Evolutionary conservation across 345 rosid genomes (phyloP), one percentile per base, ranked within the genome.

Genomic region (Mercurialis annua): DNA sequence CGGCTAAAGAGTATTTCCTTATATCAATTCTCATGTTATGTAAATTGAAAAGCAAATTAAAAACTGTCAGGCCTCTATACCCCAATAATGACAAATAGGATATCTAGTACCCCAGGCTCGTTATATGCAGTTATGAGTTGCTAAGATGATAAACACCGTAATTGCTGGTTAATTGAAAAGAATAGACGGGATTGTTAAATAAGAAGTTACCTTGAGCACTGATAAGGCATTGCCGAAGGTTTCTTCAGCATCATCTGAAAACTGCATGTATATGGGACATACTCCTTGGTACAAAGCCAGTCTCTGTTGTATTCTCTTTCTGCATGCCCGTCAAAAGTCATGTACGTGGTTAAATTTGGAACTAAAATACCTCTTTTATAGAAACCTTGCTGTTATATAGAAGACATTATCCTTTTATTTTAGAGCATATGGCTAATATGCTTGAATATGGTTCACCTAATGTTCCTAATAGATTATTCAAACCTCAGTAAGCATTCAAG

Each of bases 251-350:
- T 94, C 98, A 72, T 86, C 92, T n/a, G 87, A 75, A 78, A 94
- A 94, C 74, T 89, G 85, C 92, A 91, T 83, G 85, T 80, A 85
- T 63, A 94, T 82, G 59, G 99, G 92, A 57, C 97, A 94, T 52
- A 89, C 96, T 69, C 99, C 99, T 82, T 91, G 97, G 77, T 94
- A 94, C 63, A 89, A 77, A 58, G 99, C 96, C 73, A 94, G 69
- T 68, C 98, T 83, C 78, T 91, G 98, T 31, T 86, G 90, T 77
- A 89, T 84, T 80, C 77, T 85, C 82, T 89, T 87, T 80, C 98
- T 94, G 79, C 78, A 84, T 10, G 58, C 42, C 62, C 66, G 74
- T 62, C 46, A 42, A 81, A 40, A 54, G 16, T 59, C 24, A 60
- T 69, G 31, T 58, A 34, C 47, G 30, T 33, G 52, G 68, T 38